Evolutionary conservation across 2,329 filamentous ascomycete species (phyloP).

Genomic region (Daldinia sp.): DNA sequence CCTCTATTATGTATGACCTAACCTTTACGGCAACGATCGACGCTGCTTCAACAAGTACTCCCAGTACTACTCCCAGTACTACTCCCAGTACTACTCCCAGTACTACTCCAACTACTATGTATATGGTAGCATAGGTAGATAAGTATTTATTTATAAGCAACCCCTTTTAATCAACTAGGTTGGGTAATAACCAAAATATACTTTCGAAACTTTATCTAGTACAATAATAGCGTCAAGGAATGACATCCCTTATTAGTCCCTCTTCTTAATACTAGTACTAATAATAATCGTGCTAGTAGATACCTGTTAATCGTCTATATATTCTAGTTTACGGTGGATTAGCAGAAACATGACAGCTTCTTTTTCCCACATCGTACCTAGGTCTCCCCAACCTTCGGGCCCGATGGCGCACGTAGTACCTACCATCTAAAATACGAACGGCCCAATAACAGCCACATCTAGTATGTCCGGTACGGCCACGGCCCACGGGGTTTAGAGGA

Average conservation of each 20-base stretch:
- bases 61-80: background rate
- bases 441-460: background rate
- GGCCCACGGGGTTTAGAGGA: background rate
- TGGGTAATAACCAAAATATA: too few relatives aligned
- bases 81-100: too few relatives aligned
- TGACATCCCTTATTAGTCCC: background rate
- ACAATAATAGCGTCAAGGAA: background rate
- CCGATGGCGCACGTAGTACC: background rate
- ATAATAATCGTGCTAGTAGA: too few relatives aligned
- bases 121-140: too few relatives aligned
- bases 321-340: background rate
- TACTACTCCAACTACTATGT: too few relatives aligned
- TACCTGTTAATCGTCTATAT: too few relatives aligned
- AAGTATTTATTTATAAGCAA: background rate
- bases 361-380: background rate
- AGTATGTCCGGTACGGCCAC: too few relatives aligned
- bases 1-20: background rate
- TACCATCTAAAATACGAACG: background rate
- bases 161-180: too few relatives aligned
- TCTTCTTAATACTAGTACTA: background rate
- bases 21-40: slow-evolving; percentile 21
- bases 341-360: background rate
- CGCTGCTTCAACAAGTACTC: background rate
- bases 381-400: background rate
- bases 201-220: background rate